These are phyloP conservation scores for Lecanoromycetidae sp. DNA, from an alignment of 2,329 filamentous ascomycete genomes.

Conservation along the genomic window DNA sequence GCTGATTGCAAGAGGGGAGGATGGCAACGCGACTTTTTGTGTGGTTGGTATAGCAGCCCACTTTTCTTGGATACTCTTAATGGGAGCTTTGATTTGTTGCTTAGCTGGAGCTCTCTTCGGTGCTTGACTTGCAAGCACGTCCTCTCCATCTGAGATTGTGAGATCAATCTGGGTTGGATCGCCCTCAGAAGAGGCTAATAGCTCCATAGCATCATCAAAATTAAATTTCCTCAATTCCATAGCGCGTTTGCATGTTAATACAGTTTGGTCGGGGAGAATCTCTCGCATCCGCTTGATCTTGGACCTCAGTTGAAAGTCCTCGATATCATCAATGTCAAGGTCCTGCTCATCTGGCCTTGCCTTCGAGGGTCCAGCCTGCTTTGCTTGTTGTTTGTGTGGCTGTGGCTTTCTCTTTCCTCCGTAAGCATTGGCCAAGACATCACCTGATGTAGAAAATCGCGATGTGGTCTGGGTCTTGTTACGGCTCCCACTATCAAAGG, in stretches of 20 bases:
- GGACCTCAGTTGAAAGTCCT: conserved; percentile 36
- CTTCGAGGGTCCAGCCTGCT: conserved; percentile 33
- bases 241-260: conserved; percentile 39
- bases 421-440: conserved; percentile 35
- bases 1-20: not conserved
- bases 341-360: conserved; percentile 36
- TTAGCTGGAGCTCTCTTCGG: conserved; percentile 38
- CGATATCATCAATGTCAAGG: conserved; percentile 38
- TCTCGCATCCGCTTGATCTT: conserved; percentile 42
- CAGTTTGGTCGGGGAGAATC: conserved; percentile 36
- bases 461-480: conserved; percentile 5
- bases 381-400: conserved; percentile 27
- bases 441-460: conserved; percentile 21
- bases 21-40: conserved; percentile 19
- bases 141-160: conserved; percentile 28
- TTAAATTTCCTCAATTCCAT: conserved; percentile 40
- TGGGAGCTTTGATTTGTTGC: conserved; percentile 43
- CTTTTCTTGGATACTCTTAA: conserved; percentile 46
- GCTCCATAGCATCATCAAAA: conserved; percentile 42
- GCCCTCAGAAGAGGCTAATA: conserved; percentile 31
- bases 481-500: conserved; percentile 1
- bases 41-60: conserved; percentile 39
- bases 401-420: conserved; percentile 25
- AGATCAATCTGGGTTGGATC: conserved; percentile 23
- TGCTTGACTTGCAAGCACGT: conserved; percentile 19